phyloP scores from a whole-genome alignment of 2,329 filamentous ascomycete genomes.

The Colletotrichum paranaense region DNA sequence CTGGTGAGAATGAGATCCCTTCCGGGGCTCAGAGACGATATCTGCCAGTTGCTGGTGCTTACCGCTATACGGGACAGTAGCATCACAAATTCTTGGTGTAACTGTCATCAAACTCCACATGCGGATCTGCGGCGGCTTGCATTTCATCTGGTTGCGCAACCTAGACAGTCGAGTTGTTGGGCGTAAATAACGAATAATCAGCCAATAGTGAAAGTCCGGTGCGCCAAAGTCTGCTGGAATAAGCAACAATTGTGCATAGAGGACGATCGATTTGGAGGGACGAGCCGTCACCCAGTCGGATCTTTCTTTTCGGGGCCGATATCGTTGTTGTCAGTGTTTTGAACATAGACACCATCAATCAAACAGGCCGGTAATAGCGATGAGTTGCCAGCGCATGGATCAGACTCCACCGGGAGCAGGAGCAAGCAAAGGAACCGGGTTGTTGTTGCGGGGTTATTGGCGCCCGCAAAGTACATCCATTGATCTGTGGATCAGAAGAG shows the following conservation, averaged over 20 bases:
- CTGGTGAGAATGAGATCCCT: not conserved
- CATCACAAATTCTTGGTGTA: not conserved
- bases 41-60: not conserved
- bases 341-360: not conserved
- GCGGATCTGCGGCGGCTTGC: constrained; percentile 33
- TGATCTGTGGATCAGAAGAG: not conserved
- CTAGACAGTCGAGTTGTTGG: not conserved
- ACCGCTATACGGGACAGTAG: not conserved
- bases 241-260: constrained; percentile 6
- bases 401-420: not conserved
- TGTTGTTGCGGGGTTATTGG: not conserved
- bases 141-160: not conserved
- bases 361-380: not conserved
- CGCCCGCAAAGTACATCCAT: not conserved
- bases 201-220: not conserved
- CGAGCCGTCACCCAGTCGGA: not conserved
- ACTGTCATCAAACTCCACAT: constrained; percentile 7
- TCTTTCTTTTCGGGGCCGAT: not conserved
- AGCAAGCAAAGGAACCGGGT: not conserved
- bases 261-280: not conserved
- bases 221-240: not conserved
- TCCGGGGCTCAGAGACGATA: not conserved
- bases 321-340: not conserved
- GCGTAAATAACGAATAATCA: not conserved
- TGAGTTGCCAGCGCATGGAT: constrained; percentile 23